Evolutionary conservation across 1,139 yeast genomes (phyloP).

Genomic region (Taphrina wiesneri): DNA sequence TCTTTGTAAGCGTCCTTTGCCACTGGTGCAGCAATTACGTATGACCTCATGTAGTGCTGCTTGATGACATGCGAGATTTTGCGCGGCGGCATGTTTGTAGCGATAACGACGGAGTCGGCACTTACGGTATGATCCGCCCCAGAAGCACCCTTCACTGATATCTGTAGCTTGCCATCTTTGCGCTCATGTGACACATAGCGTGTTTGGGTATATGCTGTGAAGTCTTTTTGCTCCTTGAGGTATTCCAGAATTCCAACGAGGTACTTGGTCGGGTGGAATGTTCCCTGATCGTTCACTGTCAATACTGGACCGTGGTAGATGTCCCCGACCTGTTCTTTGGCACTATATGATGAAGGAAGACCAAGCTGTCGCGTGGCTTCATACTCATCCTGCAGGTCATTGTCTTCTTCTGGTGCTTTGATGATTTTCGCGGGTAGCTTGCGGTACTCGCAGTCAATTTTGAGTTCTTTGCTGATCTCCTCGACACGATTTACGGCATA

Average conservation of each 20-base stretch:
- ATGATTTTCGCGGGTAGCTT: slow-evolving; percentile 11
- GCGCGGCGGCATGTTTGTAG: slow-evolving; percentile 24
- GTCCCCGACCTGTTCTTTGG: slow-evolving; percentile 3
- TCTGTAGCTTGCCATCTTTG: not conserved
- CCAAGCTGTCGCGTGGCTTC: slow-evolving; percentile 17
- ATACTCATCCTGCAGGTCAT: slow-evolving; percentile 16
- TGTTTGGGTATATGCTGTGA: slow-evolving; percentile 15
- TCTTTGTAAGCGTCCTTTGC: slow-evolving; percentile 9
- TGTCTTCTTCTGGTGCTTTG: slow-evolving; percentile 18
- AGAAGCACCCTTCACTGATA: slow-evolving; percentile 1
- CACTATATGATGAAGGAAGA: slow-evolving; percentile 5
- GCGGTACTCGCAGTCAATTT: slow-evolving; percentile 29
- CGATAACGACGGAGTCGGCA: slow-evolving; percentile 9
- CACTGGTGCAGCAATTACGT: slow-evolving; percentile 12
- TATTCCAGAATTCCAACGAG: slow-evolving; percentile 13
- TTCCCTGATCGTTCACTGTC: slow-evolving; percentile 14
- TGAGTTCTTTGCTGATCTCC: slow-evolving; percentile 2
- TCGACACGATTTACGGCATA: slow-evolving; percentile 23
- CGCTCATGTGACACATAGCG: slow-evolving; percentile 20
- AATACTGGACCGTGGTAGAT: slow-evolving; percentile 8
- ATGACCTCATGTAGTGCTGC: slow-evolving; percentile 21
- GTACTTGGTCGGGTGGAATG: slow-evolving; percentile 31
- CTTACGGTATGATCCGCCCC: not conserved
- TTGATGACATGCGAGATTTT: slow-evolving; percentile 17
- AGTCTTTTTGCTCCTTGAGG: slow-evolving; percentile 3